A percentile compares a stretch with the other conserved stretches of the same genome.
These are phyloP conservation scores for Orbilia oligospora DNA, from an alignment of 2,329 filamentous ascomycete genomes.

Conservation along the genomic window DNA sequence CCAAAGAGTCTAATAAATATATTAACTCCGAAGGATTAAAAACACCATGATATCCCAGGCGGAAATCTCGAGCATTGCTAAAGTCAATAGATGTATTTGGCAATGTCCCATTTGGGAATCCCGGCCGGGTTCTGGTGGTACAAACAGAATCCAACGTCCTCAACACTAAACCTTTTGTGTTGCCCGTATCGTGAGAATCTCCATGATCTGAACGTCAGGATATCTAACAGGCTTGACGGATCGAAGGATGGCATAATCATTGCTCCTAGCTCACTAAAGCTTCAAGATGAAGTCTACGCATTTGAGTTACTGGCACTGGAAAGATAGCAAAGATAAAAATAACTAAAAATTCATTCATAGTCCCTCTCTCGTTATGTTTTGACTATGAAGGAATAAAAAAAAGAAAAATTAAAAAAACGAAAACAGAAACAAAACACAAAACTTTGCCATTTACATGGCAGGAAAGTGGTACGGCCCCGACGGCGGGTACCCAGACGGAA, in stretches of 20 bases:
- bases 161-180: conserved; percentile 28
- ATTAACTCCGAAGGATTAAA: background rate
- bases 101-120: conserved; percentile 38
- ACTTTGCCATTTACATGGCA: background rate
- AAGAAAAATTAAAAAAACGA: too few relatives aligned
- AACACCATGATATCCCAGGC: background rate
- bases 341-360: too few relatives aligned
- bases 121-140: conserved; percentile 31
- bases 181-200: background rate
- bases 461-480: background rate
- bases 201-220: too few relatives aligned
- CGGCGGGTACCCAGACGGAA: background rate
- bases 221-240: too few relatives aligned
- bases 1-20: background rate
- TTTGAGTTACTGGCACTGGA: too few relatives aligned
- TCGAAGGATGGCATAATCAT: too few relatives aligned
- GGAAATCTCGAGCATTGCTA: background rate
- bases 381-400: too few relatives aligned
- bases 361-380: too few relatives aligned
- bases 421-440: background rate
- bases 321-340: too few relatives aligned
- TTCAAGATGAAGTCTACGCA: too few relatives aligned
- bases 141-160: conserved; percentile 47
- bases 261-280: too few relatives aligned
- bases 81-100: background rate